Conservation (phyloP, 2,329 filamentous ascomycete genomes). For the Sporothrix pseudoabietina region DNA sequence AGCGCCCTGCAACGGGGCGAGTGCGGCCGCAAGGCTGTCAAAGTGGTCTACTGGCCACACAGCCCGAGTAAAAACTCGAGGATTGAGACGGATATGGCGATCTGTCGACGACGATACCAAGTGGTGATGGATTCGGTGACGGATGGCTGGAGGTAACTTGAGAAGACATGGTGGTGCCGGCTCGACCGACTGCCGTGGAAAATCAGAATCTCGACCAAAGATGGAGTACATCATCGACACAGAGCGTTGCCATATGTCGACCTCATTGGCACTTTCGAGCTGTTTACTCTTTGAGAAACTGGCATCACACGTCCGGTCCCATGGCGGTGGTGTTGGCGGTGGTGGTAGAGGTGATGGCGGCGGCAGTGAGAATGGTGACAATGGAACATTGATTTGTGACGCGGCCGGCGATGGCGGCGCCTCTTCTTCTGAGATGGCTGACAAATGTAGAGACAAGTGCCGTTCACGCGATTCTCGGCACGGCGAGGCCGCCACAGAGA, state of each 20-base stretch:
- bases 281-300: neutral
- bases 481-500: neutral
- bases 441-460: constrained; percentile 13
- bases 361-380: neutral
- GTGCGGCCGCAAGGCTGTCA: constrained; percentile 39
- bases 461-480: constrained; percentile 10
- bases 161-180: neutral
- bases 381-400: neutral
- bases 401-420: neutral
- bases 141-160: neutral
- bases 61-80: constrained; percentile 40
- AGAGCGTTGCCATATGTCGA: neutral
- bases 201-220: neutral
- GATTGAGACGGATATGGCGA: constrained; percentile 35
- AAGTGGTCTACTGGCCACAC: constrained; percentile 45
- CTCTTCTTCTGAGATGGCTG: constrained; percentile 25
- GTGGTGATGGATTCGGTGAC: neutral
- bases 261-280: neutral
- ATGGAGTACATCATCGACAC: neutral
- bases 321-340: constrained; percentile 24
- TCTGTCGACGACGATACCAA: neutral
- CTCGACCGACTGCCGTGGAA: neutral
- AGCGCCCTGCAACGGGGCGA: neutral
- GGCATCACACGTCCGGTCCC: constrained; percentile 30
- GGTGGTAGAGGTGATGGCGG: neutral